Conservation (phyloP, 768 basidiomycete species). For the Auricularia heimuer region DNA sequence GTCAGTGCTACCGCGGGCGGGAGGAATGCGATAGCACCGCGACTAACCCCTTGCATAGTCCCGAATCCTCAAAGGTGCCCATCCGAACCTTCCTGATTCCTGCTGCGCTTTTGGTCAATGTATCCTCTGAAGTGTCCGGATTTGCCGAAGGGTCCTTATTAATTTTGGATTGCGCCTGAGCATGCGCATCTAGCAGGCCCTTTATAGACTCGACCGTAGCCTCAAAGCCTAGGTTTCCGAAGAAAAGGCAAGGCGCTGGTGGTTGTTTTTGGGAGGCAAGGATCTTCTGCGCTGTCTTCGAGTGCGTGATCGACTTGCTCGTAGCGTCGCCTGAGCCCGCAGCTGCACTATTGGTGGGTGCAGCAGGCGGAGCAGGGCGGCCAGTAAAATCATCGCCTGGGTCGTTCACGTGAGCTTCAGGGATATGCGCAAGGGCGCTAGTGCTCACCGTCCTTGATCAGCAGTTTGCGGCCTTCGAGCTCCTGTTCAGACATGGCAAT, state of each 20-base stretch:
- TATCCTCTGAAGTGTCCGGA: constrained; percentile 22
- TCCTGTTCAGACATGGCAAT: constrained; percentile 73
- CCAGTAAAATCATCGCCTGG: constrained; percentile 68
- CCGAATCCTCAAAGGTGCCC: constrained; percentile 95
- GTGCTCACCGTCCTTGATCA: constrained; percentile 83
- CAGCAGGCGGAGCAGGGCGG: constrained; percentile 42
- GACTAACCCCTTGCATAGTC: constrained; percentile 86
- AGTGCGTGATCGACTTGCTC: constrained; percentile 27
- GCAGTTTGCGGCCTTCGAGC: constrained; percentile 73
- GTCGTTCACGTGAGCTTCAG: constrained; percentile 6
- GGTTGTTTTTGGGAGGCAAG: constrained; percentile 71
- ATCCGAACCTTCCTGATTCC: constrained; percentile 65
- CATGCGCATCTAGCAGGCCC: constrained; percentile 62
- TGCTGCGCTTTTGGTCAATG: constrained; percentile 42
- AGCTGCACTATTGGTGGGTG: constrained; percentile 17
- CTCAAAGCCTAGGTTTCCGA: constrained; percentile 90
- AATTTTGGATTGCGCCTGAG: constrained; percentile 21
- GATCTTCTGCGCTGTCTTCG: constrained; percentile 72
- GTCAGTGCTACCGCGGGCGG: neutral
- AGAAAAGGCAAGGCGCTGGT: constrained; percentile 76
- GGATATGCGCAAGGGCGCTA: constrained; percentile 4
- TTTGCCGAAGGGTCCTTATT: constrained; percentile 14
- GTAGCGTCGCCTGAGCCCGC: constrained; percentile 14
- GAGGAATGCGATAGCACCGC: neutral
- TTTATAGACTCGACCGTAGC: constrained; percentile 70